Percentiles rank a stretch among this genome's conserved stretches.
phyloP scores from a whole-genome alignment of 164 flowering plant species.

The Platanus orientalis region DNA sequence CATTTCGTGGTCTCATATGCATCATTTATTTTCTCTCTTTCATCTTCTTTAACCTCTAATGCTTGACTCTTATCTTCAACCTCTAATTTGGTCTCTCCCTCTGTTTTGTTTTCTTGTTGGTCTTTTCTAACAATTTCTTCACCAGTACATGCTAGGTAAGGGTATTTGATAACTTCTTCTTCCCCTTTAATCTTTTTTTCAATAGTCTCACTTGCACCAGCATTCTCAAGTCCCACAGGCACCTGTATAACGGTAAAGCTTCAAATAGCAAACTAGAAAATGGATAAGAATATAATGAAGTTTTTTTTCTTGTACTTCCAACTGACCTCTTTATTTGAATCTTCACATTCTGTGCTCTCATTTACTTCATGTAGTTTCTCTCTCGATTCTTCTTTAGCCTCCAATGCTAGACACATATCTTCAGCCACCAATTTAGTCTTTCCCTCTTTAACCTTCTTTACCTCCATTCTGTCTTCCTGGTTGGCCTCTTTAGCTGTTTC shows the following conservation, averaged over 20 bases:
- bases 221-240: slow-evolving; percentile 5
- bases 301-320: too few relatives aligned
- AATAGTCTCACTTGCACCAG: background rate
- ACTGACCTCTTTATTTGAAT: too few relatives aligned
- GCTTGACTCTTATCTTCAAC: slow-evolving; percentile 11
- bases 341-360: too few relatives aligned
- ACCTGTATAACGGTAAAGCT: slow-evolving; percentile 7
- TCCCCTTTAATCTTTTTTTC: slow-evolving; percentile 8
- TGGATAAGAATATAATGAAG: too few relatives aligned
- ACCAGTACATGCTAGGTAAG: background rate
- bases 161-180: background rate
- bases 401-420: too few relatives aligned
- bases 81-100: slow-evolving; percentile 2
- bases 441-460: too few relatives aligned
- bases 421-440: too few relatives aligned
- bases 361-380: too few relatives aligned
- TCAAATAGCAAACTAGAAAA: too few relatives aligned
- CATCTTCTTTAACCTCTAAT: background rate
- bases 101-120: slow-evolving; percentile 18
- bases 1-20: slow-evolving; percentile 2
- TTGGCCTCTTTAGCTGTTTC: background rate
- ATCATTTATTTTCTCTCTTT: background rate
- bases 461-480: too few relatives aligned
- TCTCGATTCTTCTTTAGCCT: too few relatives aligned
- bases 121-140: slow-evolving; percentile 7